Base-by-base conservation (phyloP, 768 basidiomycete genomes). In the Lactarius hengduanensis region DNA sequence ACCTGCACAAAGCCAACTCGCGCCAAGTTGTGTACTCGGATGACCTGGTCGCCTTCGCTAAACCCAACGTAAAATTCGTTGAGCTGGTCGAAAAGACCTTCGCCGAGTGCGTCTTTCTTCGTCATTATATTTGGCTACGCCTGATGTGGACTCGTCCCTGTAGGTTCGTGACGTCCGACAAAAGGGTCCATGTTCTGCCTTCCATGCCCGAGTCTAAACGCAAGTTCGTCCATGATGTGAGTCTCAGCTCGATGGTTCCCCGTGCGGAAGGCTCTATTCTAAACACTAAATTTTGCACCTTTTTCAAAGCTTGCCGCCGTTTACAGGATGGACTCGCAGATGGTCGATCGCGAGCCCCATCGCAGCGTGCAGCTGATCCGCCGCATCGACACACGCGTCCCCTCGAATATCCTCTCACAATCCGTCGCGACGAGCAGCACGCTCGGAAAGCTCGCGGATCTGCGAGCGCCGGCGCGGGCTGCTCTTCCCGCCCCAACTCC, bases 291-390 rank as follows among this genome's bases (percentile, higher is more conserved):
- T 11, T 26, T 50, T 4, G 3, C 10, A 4, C 57, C 55, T 70
- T 62, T 58, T 69, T 30, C 70, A 91, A 53, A 53, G 86, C 82
- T 97, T 26, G 91, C 93, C 1, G 79, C 83, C 8, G 78, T 89
- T 5, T 98, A 96, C 74, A 82, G 92, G 22, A 85, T 98, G 74
- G 90, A 92, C 67, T 86, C 89, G 0, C 85, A 91, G 71, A 86
- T 94, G 80, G 85, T 99, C 22, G 96, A 98, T 74, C 90, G 91
- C 71, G 96, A 97, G 71, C 96, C 96, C 0, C 83, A 91, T 72
- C 81, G 92, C 65, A 89, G 92, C 70, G 90, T 96, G 1, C 90
- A 93, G 73, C 84, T 97, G 57, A 79, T 92, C 59, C 83, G 92
- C 40, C 84, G 93, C 16, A 77, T 95, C 57, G 95, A 97, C 74